phyloP scores from a whole-genome alignment of 2,329 filamentous ascomycete species.

The Xylaria sp. region DNA sequence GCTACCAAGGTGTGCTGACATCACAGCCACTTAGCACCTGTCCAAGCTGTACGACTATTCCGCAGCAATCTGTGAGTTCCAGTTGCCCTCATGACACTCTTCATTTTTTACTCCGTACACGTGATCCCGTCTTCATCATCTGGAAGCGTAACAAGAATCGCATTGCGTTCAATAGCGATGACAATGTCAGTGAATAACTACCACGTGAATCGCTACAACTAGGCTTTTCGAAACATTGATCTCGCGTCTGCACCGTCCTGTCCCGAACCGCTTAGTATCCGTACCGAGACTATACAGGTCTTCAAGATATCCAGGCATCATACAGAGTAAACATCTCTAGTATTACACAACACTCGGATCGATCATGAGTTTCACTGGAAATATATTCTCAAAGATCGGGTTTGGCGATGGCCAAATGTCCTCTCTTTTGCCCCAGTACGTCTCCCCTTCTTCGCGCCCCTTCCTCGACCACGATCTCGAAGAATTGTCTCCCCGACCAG shows the following conservation, averaged over 20 bases:
- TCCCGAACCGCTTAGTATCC: too few relatives aligned
- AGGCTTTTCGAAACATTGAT: background rate
- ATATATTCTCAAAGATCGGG: slow-evolving; percentile 28
- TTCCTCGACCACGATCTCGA: slow-evolving; percentile 29
- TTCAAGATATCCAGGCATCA: background rate
- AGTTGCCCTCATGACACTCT: too few relatives aligned
- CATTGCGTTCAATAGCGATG: too few relatives aligned
- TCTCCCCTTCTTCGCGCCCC: slow-evolving; percentile 17
- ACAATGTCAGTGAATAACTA: too few relatives aligned
- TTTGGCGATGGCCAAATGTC: slow-evolving; percentile 24
- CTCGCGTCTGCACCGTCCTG: background rate
- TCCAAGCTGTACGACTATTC: too few relatives aligned
- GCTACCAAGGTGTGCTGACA: too few relatives aligned
- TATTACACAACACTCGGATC: background rate
- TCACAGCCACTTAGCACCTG: too few relatives aligned
- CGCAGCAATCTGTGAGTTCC: too few relatives aligned
- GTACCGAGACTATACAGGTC: background rate
- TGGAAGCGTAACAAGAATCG: too few relatives aligned
- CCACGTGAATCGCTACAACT: too few relatives aligned
- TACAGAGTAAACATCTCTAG: background rate
- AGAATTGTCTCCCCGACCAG: slow-evolving; percentile 30
- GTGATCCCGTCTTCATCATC: too few relatives aligned
- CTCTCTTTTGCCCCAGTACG: slow-evolving; percentile 22
- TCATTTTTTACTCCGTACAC: too few relatives aligned
- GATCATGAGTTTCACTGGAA: slow-evolving; percentile 27